A percentile compares a stretch with the other conserved stretches of the same genome.
phyloP scores from a whole-genome alignment of 2,329 filamentous ascomycete species.

The Ophiosphaerella herpotricha region DNA sequence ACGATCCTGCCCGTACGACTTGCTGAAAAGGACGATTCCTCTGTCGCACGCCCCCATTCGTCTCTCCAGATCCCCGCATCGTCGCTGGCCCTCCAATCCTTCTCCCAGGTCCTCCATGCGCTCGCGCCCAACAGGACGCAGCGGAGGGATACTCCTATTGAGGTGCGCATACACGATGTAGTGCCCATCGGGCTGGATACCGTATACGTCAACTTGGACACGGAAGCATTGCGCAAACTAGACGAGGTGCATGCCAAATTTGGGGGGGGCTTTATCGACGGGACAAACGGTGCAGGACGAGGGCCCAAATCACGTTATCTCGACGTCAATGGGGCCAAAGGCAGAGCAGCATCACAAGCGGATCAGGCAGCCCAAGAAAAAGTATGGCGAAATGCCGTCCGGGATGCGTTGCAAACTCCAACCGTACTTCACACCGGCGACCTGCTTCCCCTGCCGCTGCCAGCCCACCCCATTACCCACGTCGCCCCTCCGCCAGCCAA shows the following conservation, averaged over 20 bases:
- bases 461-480: conserved; percentile 83
- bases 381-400: conserved; percentile 56
- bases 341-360: conserved; percentile 14
- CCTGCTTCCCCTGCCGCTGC: conserved; percentile 75
- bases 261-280: conserved; percentile 62
- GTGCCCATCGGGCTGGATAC: conserved; percentile 79
- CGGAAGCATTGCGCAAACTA: conserved; percentile 75
- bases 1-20: conserved; percentile 77
- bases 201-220: conserved; percentile 84
- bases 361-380: conserved; percentile 37
- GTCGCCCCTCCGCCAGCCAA: conserved; percentile 81
- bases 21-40: conserved; percentile 28
- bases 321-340: conserved; percentile 46
- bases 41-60: conserved; percentile 63
- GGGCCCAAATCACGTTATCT: conserved; percentile 35
- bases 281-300: conserved; percentile 40
- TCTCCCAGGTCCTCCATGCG: conserved; percentile 73
- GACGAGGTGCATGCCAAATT: conserved; percentile 85
- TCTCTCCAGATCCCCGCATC: conserved; percentile 79
- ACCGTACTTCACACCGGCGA: conserved; percentile 84
- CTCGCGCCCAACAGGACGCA: conserved; percentile 76
- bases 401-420: conserved; percentile 73
- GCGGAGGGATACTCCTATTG: conserved; percentile 76
- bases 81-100: conserved; percentile 76
- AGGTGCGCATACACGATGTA: conserved; percentile 82